These are phyloP conservation scores for Boletus sp. DNA, from an alignment of 1,284 basidiomycete species.

Conservation along the genomic window DNA sequence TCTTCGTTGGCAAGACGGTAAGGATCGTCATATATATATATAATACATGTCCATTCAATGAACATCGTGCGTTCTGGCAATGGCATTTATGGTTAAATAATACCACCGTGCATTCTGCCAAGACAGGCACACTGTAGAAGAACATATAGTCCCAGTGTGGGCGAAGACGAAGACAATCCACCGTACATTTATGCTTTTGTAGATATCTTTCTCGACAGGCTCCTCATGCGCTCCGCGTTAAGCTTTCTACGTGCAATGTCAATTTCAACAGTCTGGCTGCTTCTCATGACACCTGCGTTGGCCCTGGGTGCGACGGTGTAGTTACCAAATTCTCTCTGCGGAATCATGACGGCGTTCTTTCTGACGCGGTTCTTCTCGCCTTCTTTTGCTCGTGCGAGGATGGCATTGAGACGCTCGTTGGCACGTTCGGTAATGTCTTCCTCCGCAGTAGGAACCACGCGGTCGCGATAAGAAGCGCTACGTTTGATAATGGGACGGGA, in stretches of 20 bases:
- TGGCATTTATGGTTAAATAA: too few relatives aligned
- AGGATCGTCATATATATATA: too few relatives aligned
- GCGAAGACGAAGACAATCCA: neutral
- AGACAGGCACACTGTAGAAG: neutral
- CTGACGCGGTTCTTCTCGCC: slow-evolving; percentile 62
- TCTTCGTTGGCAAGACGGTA: neutral
- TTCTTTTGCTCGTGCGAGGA: slow-evolving; percentile 65
- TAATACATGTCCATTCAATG: too few relatives aligned
- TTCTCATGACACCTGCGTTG: slow-evolving; percentile 46
- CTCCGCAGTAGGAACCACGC: slow-evolving; percentile 55
- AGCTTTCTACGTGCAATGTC: slow-evolving; percentile 68
- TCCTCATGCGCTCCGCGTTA: slow-evolving; percentile 66
- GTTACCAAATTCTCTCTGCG: slow-evolving; percentile 61
- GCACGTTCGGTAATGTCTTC: slow-evolving; percentile 36
- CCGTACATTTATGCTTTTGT: slow-evolving; percentile 18
- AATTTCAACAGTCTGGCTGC: slow-evolving; percentile 51
- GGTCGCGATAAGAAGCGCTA: slow-evolving; percentile 79
- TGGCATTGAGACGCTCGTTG: slow-evolving; percentile 59
- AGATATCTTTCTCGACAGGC: slow-evolving; percentile 48
- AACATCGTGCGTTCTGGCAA: too few relatives aligned
- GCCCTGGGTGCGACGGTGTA: slow-evolving; percentile 71
- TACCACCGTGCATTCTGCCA: too few relatives aligned
- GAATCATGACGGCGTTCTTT: slow-evolving; percentile 77
- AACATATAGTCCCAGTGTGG: slow-evolving; percentile 2
- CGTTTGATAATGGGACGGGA: slow-evolving; percentile 94